Base-by-base conservation (phyloP, 768 basidiomycete genomes). In the Terana coerulea region DNA sequence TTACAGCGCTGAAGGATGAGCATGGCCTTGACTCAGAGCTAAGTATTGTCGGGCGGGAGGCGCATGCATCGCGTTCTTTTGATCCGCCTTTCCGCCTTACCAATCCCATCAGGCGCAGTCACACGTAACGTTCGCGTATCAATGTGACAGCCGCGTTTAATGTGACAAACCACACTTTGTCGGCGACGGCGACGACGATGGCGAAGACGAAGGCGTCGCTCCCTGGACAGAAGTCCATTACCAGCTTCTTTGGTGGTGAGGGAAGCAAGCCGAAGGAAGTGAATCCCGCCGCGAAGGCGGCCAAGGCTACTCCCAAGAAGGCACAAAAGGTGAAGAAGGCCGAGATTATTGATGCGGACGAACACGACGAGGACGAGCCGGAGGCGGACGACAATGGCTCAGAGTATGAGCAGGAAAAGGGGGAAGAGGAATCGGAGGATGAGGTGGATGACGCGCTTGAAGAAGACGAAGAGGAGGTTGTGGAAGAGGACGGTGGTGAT, bases 161-260 rank as follows among this genome's bases (percentile, higher is more conserved):
- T 31, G 59, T 59, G 56, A 61, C 60, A 46, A 44, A 43, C 30
- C 44, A 51, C 17, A 34, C 35, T 47, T 33, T 19, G 49, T 29
- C 45, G n/a, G n/a, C n/a, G n/a, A n/a, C n/a, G n/a, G n/a, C 47
- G 41, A 44, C 21, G 47, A 30, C 45, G 62, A 84, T 85, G 84
- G 70, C 75, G 14, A 72, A 72, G 58, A 57, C 70, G 15, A 67
- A 62, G 26, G 9, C 54, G 7, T 14, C 29, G 29, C 31, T n/a
- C 12, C 10, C 26, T 26, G 72, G 71, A 15, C 84, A 87, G 59
- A 76, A 76, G 52, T 67, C 79, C 5, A 72, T 87, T 19, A 70
- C 69, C 3, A 70, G 78, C 1, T 86, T 83, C 62, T 84, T 86
- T 67, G 72, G 71, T 28, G 56, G 61, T 43, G 51, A 59, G 56